Base-by-base conservation (phyloP, 305 asterid genomes). In the Stenogyne calaminthoides region DNA sequence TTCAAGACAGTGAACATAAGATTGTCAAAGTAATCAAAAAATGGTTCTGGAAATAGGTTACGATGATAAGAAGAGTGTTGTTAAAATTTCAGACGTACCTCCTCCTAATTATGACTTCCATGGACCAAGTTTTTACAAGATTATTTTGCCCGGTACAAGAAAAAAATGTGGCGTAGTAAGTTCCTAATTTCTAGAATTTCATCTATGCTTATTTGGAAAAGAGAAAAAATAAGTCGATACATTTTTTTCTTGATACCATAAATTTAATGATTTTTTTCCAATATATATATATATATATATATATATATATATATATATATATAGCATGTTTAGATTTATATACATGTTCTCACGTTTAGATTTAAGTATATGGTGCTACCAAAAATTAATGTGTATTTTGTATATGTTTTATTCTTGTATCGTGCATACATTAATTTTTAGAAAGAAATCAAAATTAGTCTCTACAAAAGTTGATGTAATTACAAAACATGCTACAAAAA, bases 131-230 rank as follows among this genome's bases (percentile, higher is more conserved):
- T 80, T 80, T 68, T 76, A 68, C 76, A 76, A 72, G 55, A n/a
- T 80, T 47, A 18, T 76, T 46, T 18, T 75, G 19, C 77, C 83
- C 46, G 69, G 64, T 36, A 66, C 80, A 40, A 60, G 9, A 18
- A 37, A n/a, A n/a, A n/a, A 42, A 0, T 12, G 5, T 36, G 78
- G 71, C 15, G 12, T 57, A 2, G 84, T 80, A 76, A 80, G 80
- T 22, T 76, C 27, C 9, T 37, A 0, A 36, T 9, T 64, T 10
- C 9, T 20, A 4, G 40, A 11, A 0, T 58, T 58, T 54, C 20
- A 19, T 16, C 3, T 16, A 51, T 6, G 10, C 22, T n/a, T 51
- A 1, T 51, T n/a, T n/a, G 57, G 15, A 2, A 1, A 49, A 18
- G 1, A 5, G 7, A 1, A 15, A 0, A 15, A 1, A 1, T 52